A percentile compares a stretch with the other conserved stretches of the same genome.
These are phyloP conservation scores for Apiotrichum mycotoxinovorans DNA, from an alignment of 1,284 basidiomycete species.

Conservation along the genomic window DNA sequence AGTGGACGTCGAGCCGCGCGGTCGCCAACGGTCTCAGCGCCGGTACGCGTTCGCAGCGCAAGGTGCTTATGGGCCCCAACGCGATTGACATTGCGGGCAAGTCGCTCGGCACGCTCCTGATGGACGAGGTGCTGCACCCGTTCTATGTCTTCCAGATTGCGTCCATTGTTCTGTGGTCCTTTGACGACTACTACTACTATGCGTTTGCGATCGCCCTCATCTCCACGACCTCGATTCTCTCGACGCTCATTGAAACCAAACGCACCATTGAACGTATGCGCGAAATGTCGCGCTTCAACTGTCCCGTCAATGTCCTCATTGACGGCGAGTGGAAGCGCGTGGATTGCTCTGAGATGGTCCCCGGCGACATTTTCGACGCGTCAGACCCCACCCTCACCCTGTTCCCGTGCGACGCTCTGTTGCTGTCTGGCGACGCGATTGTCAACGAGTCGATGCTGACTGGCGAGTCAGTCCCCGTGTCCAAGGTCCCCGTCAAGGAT, in stretches of 20 bases:
- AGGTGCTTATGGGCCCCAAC: conserved; percentile 77
- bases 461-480: conserved; percentile 67
- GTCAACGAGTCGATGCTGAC: conserved; percentile 85
- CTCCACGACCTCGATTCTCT: conserved; percentile 76
- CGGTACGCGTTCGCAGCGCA: conserved; percentile 61
- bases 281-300: conserved; percentile 91
- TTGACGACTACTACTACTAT: conserved; percentile 96
- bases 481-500: conserved; percentile 62
- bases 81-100: conserved; percentile 89
- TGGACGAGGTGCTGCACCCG: conserved; percentile 93
- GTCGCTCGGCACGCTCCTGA: conserved; percentile 70
- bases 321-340: conserved; percentile 68
- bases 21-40: conserved; percentile 65
- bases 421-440: conserved; percentile 56
- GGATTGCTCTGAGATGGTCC: conserved; percentile 78
- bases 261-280: conserved; percentile 93
- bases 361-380: conserved; percentile 90
- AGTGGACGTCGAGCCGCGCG: conserved; percentile 63
- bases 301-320: conserved; percentile 68
- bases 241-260: conserved; percentile 88
- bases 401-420: conserved; percentile 77
- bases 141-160: conserved; percentile 99
- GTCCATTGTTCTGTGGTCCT: conserved; percentile 86
- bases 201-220: conserved; percentile 96
- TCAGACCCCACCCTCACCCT: conserved; percentile 69